Conservation (phyloP, 495 filamentous ascomycete species). For the Daldinia caldariorum region DNA sequence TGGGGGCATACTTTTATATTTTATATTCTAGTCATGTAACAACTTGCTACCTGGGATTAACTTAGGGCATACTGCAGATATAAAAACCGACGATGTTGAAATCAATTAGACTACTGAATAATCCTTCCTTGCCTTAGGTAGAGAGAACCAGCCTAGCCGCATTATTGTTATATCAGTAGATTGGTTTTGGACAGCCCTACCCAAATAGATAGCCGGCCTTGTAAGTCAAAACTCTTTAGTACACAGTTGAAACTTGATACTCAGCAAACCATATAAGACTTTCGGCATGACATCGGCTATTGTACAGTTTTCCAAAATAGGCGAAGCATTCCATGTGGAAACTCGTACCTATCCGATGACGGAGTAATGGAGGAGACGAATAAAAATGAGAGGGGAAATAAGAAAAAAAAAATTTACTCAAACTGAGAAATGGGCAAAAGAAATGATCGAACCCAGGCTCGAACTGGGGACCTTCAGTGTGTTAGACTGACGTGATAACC, state of each 20-base stretch:
- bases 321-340: too few relatives aligned
- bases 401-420: too few relatives aligned
- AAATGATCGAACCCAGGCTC: constrained; percentile 43
- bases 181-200: not conserved
- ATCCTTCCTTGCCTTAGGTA: not conserved
- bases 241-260: too few relatives aligned
- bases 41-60: not conserved
- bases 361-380: too few relatives aligned
- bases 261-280: too few relatives aligned
- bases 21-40: not conserved
- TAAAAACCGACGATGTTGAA: not conserved
- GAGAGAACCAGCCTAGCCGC: not conserved
- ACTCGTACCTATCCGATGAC: too few relatives aligned
- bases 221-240: too few relatives aligned
- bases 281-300: too few relatives aligned
- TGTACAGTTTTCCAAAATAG: too few relatives aligned
- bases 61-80: not conserved
- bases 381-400: too few relatives aligned
- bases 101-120: not conserved
- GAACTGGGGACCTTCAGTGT: constrained; percentile 47
- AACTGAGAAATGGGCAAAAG: too few relatives aligned
- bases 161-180: not conserved
- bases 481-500: constrained; percentile 47
- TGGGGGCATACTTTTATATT: not conserved
- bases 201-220: too few relatives aligned